Evolutionary conservation across 2,329 filamentous ascomycete species (phyloP), one percentile per base, ranked within the genome.

Genomic region (Lecanicillium sp.): DNA sequence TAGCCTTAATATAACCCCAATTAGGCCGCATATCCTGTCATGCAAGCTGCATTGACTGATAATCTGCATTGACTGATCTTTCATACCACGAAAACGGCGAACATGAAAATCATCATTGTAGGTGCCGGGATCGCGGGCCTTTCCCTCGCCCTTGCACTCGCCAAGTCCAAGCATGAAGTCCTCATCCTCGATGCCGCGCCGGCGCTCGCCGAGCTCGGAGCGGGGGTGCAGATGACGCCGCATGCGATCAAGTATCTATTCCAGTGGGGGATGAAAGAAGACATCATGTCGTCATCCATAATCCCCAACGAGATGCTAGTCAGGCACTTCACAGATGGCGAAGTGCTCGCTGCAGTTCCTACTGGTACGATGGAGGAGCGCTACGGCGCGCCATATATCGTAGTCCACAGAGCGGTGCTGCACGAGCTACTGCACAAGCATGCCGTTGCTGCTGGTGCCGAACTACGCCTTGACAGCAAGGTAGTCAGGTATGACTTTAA

Each of bases 151-250:
- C 46, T 56, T 21, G 64, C 67, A 48, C 67, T 79, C 2, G 65
- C 75, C 47, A 57, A 58, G 33, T 60, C 67, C 20, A 58, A 56
- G 19, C 70, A 79, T 50, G 66, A 75, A 51, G 77, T 71, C 52
- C 51, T 73, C 4, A 51, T 79, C 1, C 66, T 79, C 0, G 75
- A 79, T 51, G 59, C 62, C 19, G 67, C 67, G 2, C 69, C 74
- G 0, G 60, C 68, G 39, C 60, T 70, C 1, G 74, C 75, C 1
- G 73, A 44, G 60, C 53, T 37, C 29, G 60, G 61, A 21, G 62
- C 62, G 4, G 62, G 61, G 33, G 59, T 65, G 24, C 55, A 60
- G 15, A 54, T 65, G 30, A 61, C 63, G 4, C 63, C 63, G 4
- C 65, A 65, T 47, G 59, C 57, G 23, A 54, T 55, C 30, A 57